Base-by-base conservation (phyloP, 352 stramenopile genomes). In the Globisporangium emineosum region DNA sequence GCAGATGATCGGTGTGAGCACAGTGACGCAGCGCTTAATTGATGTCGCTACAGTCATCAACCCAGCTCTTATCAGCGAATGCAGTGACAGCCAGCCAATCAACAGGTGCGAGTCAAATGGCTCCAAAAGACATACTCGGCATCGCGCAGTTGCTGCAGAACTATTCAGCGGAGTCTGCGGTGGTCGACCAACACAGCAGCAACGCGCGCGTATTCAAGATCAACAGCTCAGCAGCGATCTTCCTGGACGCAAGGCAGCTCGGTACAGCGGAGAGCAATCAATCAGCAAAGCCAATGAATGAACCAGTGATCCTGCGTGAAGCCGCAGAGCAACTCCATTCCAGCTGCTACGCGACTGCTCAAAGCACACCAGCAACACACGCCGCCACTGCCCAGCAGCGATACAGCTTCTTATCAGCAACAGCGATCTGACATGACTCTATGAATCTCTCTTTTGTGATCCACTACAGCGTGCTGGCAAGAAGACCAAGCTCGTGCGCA, bases 401-500 rank as follows among this genome's bases (percentile, higher is more conserved):
- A 6, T 45, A 5, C 33, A 4, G 30, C 13, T 54, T 33, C 3
- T 3, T 5, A 13, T 33, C 5, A 42, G 29, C 21, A 42, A 35
- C 19, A 55, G 42, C 13, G 21, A 21, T 32, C 29, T 62, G 2
- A 56, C 53, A 29, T 30, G 27, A 43, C 29, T 54, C 19, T 47
- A 21, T 47, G n/a, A n/a, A 3, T 30, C 17, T 53, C 1, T 59
- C 1, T 54, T 21, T 17, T 37, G 17, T 23, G 40, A 17, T 62
- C 7, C 30, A 40, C 3, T 45, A 50, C 43, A 95, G 86, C 86
- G 83, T 69, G 77, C 81, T 62, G 86, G 86, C 76, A 99, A 99
- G 89, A 96, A 98, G 81, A 98, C 95, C 60, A 89, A 88, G 66
- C 76, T 99, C 62, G 94, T 98, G 62, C 88, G 96, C 72, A 83